Evolutionary conservation across 2,329 filamentous ascomycete species (phyloP).

Genomic region (Scedosporium dehoogii): DNA sequence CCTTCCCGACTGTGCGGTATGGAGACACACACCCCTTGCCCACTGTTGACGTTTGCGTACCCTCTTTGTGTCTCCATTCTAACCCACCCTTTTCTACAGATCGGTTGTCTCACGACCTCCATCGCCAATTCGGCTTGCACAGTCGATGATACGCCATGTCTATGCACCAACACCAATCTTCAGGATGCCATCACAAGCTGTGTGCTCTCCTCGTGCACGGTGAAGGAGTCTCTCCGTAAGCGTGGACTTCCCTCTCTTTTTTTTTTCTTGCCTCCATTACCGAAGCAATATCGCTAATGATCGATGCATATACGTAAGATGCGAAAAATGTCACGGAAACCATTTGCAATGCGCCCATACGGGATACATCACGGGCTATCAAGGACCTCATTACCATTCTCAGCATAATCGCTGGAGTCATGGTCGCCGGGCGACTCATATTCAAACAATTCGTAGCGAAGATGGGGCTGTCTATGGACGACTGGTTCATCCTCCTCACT

Average conservation of each 20-base stretch:
- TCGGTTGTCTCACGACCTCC: background rate
- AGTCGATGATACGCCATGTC: background rate
- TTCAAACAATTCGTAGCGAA: constrained; percentile 22
- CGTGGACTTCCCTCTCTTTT: background rate
- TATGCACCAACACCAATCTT: background rate
- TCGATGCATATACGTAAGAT: constrained; percentile 1
- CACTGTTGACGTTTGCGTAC: background rate
- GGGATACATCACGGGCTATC: constrained; percentile 21
- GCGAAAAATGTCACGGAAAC: constrained; percentile 16
- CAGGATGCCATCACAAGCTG: background rate
- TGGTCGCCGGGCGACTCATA: constrained; percentile 26
- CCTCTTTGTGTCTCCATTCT: background rate
- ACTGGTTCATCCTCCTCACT: constrained; percentile 22
- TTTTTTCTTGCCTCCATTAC: no score
- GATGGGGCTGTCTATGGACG: constrained; percentile 23
- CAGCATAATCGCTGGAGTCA: constrained; percentile 23
- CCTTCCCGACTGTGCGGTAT: background rate
- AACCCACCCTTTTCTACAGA: background rate
- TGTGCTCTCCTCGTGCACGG: background rate
- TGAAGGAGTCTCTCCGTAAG: background rate
- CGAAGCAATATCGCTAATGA: background rate
- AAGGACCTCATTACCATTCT: constrained; percentile 20
- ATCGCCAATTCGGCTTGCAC: background rate
- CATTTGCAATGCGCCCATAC: constrained; percentile 15
- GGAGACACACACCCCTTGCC: background rate